Base-by-base conservation (phyloP, 2,329 filamentous ascomycete species). In the Hypoxylon sp. region DNA sequence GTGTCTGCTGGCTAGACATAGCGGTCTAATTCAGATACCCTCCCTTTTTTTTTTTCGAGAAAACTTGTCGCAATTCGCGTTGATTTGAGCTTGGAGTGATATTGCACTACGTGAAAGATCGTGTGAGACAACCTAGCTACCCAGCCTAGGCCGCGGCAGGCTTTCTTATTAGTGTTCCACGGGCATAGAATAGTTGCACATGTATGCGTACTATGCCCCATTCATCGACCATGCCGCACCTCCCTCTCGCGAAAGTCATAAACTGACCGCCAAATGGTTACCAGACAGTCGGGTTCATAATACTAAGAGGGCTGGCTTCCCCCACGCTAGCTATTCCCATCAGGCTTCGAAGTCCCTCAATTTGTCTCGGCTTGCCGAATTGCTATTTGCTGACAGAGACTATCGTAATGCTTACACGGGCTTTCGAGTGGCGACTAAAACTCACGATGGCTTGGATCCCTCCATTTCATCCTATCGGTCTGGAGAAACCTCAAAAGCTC, bases 151-250 rank as follows among this genome's bases (percentile, higher is more conserved):
- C 31, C 31, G 50, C 47, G 52, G 26, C 63, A 65, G 54, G 54
- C 52, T 55, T 59, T 35, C 53, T 63, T 62, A 50, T 52, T 59
- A 48, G 54, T 24, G 65, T 69, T 57, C 50, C 62, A 65, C 63
- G 53, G 47, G 51, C 58, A 47, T 63, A 52, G 24, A 44, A 44
- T 64, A 46, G 61, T 51, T 63, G 55, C 59, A 62, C 53, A 62
- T 50, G 39, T 33, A 48, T 59, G 60, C 63, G 46, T 67, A 69
- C 63, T 67, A 44, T 60, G 59, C 62, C 54, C 59, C 63, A 62
- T 71, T 53, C 55, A 63, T 63, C 53, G 53, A 53, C 58, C 37
- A 61, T 63, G 55, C 69, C 57, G 67, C 63, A 65, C 66, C 68
- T 59, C 58, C 65, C 50, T 58, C 46, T 52, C 61, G 63, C 46